Conservation (phyloP, 1,139 yeast genomes). For the Geotrichum australiense region DNA sequence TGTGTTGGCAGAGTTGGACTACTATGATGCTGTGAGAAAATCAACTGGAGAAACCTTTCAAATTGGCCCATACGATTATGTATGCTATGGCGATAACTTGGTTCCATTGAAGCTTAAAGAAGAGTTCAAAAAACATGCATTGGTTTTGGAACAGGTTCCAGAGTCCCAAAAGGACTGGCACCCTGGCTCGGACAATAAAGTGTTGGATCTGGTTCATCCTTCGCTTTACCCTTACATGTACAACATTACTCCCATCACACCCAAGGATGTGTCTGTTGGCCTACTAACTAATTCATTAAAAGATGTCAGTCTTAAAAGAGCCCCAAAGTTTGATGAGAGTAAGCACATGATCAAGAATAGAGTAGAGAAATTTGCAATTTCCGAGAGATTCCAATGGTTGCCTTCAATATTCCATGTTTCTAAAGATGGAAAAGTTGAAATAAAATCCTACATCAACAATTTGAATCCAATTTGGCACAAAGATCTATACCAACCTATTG, state of each 20-base stretch:
- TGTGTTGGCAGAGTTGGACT: slow-evolving; percentile 21
- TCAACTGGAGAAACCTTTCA: slow-evolving; percentile 15
- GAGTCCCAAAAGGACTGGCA: slow-evolving; percentile 35
- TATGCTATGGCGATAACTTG: slow-evolving; percentile 18
- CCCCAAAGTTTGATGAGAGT: slow-evolving; percentile 4
- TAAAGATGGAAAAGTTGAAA: slow-evolving; percentile 19
- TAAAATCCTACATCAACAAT: slow-evolving; percentile 39
- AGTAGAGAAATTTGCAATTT: slow-evolving; percentile 17
- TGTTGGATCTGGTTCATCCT: slow-evolving; percentile 42
- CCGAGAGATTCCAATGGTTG: slow-evolving; percentile 27
- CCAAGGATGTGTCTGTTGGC: slow-evolving; percentile 11
- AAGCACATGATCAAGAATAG: slow-evolving; percentile 19
- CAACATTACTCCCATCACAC: slow-evolving; percentile 32
- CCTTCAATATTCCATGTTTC: slow-evolving; percentile 22
- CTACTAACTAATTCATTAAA: slow-evolving; percentile 1
- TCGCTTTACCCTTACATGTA: slow-evolving; percentile 39
- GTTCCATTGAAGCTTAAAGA: slow-evolving; percentile 19
- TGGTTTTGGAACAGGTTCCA: slow-evolving; percentile 50
- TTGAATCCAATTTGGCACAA: slow-evolving; percentile 34
- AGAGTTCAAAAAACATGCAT: slow-evolving; percentile 11
- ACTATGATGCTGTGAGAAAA: slow-evolving; percentile 13
- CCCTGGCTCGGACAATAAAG: slow-evolving; percentile 36
- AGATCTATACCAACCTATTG: slow-evolving; percentile 33
- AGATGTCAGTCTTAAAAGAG: background rate
- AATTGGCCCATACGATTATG: slow-evolving; percentile 13